A percentile compares a stretch with the other conserved stretches of the same genome.
phyloP scores from a whole-genome alignment of 1,139 yeast genomes.

The Geotrichum aggregatum region DNA sequence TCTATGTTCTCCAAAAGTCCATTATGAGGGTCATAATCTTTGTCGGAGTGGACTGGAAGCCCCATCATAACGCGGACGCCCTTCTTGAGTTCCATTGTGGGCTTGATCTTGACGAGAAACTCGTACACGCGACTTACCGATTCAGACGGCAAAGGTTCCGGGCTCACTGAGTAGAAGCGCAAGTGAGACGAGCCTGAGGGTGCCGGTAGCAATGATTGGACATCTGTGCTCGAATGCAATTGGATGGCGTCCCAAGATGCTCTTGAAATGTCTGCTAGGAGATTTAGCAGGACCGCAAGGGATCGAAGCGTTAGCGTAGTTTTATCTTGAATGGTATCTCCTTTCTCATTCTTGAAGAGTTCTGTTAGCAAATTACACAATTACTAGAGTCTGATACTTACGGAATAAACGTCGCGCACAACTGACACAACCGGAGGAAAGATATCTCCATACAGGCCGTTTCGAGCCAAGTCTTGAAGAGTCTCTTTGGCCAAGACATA shows the following conservation, averaged over 20 bases:
- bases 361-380: not conserved
- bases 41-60: not conserved
- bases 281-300: constrained; percentile 12
- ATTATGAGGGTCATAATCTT: constrained; percentile 7
- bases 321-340: constrained; percentile 10
- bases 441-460: constrained; percentile 17
- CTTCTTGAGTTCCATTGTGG: constrained; percentile 15
- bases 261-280: constrained; percentile 15
- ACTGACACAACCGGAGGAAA: constrained; percentile 17
- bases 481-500: constrained; percentile 15
- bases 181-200: constrained; percentile 12
- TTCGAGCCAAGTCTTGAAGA: constrained; percentile 14
- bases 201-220: not conserved
- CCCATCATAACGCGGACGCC: constrained; percentile 13
- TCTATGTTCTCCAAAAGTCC: constrained; percentile 44
- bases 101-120: constrained; percentile 20
- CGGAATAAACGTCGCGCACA: constrained; percentile 16
- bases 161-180: constrained; percentile 16
- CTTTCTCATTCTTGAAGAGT: constrained; percentile 15
- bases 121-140: constrained; percentile 24
- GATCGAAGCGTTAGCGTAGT: constrained; percentile 13
- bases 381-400: constrained; percentile 6
- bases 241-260: constrained; percentile 20
- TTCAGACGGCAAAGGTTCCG: constrained; percentile 8
- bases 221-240: constrained; percentile 9